Base-by-base conservation (phyloP, 441 rosid species). In the Erysimum pusillum region DNA sequence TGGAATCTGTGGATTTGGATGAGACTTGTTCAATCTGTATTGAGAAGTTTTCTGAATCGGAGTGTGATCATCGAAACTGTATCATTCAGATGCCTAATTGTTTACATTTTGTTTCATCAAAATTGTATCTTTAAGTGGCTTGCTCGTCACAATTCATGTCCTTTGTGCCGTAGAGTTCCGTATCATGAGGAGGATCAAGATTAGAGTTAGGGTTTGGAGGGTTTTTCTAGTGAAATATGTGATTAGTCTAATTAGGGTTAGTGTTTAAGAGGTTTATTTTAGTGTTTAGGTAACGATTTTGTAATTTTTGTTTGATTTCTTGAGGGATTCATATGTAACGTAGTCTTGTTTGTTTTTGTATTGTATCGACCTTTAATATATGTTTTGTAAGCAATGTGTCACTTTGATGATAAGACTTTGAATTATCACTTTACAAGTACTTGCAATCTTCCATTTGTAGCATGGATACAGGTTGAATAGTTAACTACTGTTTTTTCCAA, bases 51-150 rank as follows among this genome's bases (percentile, higher is more conserved):
- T 60, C 44, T 18, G 63, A 59, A 5, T 58, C 45, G n/a, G 64
- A 18, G 9, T 17, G 6, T 31, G n/a, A 10, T 52, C 9, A 45
- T 7, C 1, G 7, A 25, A 36, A 36, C 39, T 11, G 4, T 12
- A 10, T 64, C 28, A 64, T 74, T 36, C 9, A 12, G 22, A 4
- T 64, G 65, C 77, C 71, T 34, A 18, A n/a, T 0, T 73, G 71
- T 35, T 14, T 20, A 7, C 77, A 64, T n/a, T 53, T 2, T 54
- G 28, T 64, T 74, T 56, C 77, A 74, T 74, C 71, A 74, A 10
- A 8, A 2, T 20, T 74, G 77, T 44, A 39, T 64, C 46, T 74
- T 74, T 15, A 31, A 74, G 58, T 74, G 77, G 77, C 17, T 74
- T 53, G 32, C 35, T 25, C 35, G 34, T 53, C 59, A 53, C 15